Base-by-base conservation (phyloP, 495 filamentous ascomycete genomes). In the Oidiodendron maius region DNA sequence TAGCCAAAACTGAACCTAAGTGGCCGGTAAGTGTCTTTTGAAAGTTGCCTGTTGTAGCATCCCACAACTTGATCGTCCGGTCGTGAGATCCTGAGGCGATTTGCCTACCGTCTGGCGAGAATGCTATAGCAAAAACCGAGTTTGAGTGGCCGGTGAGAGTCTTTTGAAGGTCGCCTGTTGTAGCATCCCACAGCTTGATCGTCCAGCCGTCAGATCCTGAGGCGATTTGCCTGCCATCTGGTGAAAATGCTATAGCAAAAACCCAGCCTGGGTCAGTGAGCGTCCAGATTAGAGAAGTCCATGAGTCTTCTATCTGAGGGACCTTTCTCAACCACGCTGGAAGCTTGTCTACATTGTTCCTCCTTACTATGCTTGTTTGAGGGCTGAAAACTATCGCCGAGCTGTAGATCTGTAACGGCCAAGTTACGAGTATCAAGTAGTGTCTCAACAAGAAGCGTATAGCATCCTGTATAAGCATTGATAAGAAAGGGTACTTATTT, bases 331-430 rank as follows among this genome's bases (percentile, higher is more conserved):
- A 41, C 46, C 37, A 49, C 23, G n/a, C 37, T 16, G 37, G 46
- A 49, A 49, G 22, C 46, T 41, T 49, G 46, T 49, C 46, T 41
- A 58, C 15, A 28, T 60, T 60, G 40, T 40, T 34, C 37, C 22
- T 51, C 41, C 32, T 53, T 21, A 56, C 39, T 18, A 50, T 15
- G 44, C 62, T 59, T 23, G 18, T 54, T 46, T 54, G 22, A 25
- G 64, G 67, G 40, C 60, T 50, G 57, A 70, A 71, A 20, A 66
- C 22, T 9, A 71, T 48, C 13, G 56, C 61, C 8, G 62, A 50
- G 40, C 36, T 44, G 38, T 62, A 65, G 48, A 60, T 39, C 41
- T 66, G 57, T 48, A 69, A 48, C 47, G 59, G 47, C 54, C 51
- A 58, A 30, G 25, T n/a, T 1, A 20, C 10, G 10, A 63, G 2